Evolutionary conservation across 73 alveolate genomes (phyloP).

Genomic region (Paraurostyla sp.): DNA sequence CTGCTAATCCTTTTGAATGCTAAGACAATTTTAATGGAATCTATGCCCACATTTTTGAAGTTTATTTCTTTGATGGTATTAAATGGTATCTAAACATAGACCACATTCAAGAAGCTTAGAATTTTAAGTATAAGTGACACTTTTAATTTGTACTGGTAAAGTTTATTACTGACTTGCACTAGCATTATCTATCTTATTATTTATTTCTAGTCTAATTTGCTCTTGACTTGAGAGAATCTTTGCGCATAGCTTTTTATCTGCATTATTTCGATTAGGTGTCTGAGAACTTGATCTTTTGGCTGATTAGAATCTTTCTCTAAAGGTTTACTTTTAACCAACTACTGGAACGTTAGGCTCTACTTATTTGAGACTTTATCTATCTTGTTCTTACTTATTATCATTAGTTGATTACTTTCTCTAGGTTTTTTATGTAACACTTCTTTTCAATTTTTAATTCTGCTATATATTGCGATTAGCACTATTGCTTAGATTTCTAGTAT

Average conservation of each 20-base stretch:
- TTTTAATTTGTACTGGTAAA: no score
- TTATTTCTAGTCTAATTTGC: no score
- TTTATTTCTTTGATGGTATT: slow-evolving; percentile 6
- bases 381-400: background rate
- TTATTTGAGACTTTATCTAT: no score
- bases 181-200: no score
- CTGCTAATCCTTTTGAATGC: background rate
- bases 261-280: no score
- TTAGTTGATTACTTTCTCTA: background rate
- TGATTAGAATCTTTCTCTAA: no score
- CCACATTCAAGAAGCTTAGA: background rate
- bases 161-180: no score
- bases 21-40: background rate
- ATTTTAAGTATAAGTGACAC: background rate
- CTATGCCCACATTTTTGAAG: slow-evolving; percentile 7
- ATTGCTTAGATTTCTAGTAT: background rate
- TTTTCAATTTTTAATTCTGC: background rate
- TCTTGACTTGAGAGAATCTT: no score
- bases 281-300: no score
- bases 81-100: background rate
- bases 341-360: no score
- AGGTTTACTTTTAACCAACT: no score
- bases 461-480: background rate
- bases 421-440: background rate
- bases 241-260: no score